Evolutionary conservation across 345 rosid species (phyloP).

Genomic region (Eucalyptus dawsonii): DNA sequence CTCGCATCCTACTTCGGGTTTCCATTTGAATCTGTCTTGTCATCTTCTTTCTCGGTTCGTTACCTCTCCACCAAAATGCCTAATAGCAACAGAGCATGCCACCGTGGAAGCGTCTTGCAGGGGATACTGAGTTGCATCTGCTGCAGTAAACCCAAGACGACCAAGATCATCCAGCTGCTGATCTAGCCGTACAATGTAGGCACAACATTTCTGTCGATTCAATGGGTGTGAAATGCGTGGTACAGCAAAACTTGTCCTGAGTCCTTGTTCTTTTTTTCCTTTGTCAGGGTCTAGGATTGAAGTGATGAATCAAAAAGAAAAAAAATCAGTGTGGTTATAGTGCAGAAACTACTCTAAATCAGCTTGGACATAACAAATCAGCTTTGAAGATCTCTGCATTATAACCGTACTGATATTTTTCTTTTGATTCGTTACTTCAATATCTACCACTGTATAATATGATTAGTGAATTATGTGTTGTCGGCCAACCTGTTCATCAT

Average conservation of each 20-base stretch:
- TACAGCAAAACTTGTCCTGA: background rate
- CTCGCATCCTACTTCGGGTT: background rate
- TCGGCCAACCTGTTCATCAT: background rate
- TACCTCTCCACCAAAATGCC: background rate
- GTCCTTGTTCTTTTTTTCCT: too few relatives aligned
- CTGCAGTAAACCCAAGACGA: background rate
- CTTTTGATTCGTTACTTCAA: background rate
- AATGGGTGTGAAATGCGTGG: background rate
- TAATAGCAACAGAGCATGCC: background rate
- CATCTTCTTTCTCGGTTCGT: background rate
- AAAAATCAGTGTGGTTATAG: background rate
- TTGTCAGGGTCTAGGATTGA: background rate
- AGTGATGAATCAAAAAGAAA: background rate
- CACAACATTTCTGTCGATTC: background rate
- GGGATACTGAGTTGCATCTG: background rate
- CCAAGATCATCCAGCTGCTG: background rate
- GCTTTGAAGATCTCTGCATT: background rate
- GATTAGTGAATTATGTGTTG: background rate
- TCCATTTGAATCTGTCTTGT: background rate
- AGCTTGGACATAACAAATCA: background rate
- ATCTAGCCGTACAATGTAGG: background rate
- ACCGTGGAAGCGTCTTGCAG: background rate
- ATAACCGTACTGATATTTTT: background rate
- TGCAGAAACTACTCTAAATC: background rate
- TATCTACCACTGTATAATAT: background rate